Evolutionary conservation across 148 eudicot species (phyloP), one percentile per base, ranked within the genome.

Genomic region (Polygonum maritimum): DNA sequence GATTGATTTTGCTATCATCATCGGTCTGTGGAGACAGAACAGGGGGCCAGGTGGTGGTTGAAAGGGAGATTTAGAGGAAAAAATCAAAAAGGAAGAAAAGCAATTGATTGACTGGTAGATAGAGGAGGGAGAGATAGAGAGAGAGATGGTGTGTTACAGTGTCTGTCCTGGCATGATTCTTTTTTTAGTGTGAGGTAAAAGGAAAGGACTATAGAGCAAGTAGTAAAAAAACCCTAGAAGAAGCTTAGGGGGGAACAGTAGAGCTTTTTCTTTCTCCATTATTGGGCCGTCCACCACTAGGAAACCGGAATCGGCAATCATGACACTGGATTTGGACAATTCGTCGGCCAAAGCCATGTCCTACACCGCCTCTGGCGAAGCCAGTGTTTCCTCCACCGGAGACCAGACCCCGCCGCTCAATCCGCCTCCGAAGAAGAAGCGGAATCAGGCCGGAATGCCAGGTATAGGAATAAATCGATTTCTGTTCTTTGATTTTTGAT

Each of bases 371-470:
- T 82, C 92, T 16, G 92, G 90, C 16, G 97, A 93, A 48, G 90
- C 88, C 2, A 88, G 91, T 79, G 85, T 85, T 2, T 93, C 91
- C 9, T 89, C 94, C 9, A 78, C 85, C 47, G 91, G 85, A 21
- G 86, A 88, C 78, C 92, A 84, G 67, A 35, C 76, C 7, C 82
- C 80, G 7, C 81, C 86, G n/a, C 41, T 80, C 1, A 80, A 81
- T 18, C 79, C 90, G 1, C 79, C 88, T 0, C 70, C 33, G 1
- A 93, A 88, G 76, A 88, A 88, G 84, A 93, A 86, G 83, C 85
- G 98, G 12, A 93, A 88, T 85, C 91, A 91, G 67, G 92, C 98
- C 41, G 98, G 98, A 78, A 91, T 89, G 97, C 98, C 98, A 48
- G 98, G 98, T 93, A 82, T 79, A 51, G 69, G 71, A 67, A 41